Evolutionary conservation across 2,329 filamentous ascomycete genomes (phyloP).

Genomic region (Aspergillaceae sp.): DNA sequence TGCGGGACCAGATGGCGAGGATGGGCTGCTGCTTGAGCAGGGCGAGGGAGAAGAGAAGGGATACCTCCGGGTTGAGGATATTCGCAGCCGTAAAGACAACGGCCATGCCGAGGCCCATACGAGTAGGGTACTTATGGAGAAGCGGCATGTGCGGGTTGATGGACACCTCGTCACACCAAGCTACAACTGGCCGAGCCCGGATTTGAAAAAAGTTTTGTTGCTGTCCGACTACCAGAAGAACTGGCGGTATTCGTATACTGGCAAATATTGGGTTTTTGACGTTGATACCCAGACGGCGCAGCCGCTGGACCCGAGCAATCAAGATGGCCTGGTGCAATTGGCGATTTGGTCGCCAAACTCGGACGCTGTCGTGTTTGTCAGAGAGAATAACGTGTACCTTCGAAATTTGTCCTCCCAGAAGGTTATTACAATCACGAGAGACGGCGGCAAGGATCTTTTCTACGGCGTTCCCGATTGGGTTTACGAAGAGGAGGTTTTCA

Average conservation of each 20-base stretch:
- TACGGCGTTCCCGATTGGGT: conserved; percentile 98
- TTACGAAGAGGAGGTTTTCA: conserved; percentile 80
- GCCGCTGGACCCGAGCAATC: conserved; percentile 63
- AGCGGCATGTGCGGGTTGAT: conserved; percentile 52
- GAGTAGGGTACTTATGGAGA: conserved; percentile 67
- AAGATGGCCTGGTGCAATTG: conserved; percentile 63
- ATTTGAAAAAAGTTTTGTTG: conserved; percentile 81
- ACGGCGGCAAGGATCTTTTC: conserved; percentile 82
- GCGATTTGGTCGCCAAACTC: conserved; percentile 84
- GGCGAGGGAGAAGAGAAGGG: conserved; percentile 52
- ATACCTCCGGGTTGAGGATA: conserved; percentile 80
- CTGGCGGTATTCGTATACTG: conserved; percentile 85
- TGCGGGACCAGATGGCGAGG: conserved; percentile 44
- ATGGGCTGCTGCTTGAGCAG: conserved; percentile 75
- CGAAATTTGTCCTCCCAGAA: conserved; percentile 55
- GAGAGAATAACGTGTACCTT: conserved; percentile 82
- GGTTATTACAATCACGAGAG: conserved; percentile 67
- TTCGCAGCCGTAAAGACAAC: conserved; percentile 50
- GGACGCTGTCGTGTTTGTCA: conserved; percentile 79
- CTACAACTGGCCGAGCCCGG: conserved; percentile 65
- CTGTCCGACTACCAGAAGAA: conserved; percentile 63
- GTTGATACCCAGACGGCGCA: conserved; percentile 70
- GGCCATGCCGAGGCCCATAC: conserved; percentile 37
- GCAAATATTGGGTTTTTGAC: conserved; percentile 84
- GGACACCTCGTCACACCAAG: conserved; percentile 49